Conservation (phyloP, 805 yeast species). For the Isabelozyma heimii region DNA sequence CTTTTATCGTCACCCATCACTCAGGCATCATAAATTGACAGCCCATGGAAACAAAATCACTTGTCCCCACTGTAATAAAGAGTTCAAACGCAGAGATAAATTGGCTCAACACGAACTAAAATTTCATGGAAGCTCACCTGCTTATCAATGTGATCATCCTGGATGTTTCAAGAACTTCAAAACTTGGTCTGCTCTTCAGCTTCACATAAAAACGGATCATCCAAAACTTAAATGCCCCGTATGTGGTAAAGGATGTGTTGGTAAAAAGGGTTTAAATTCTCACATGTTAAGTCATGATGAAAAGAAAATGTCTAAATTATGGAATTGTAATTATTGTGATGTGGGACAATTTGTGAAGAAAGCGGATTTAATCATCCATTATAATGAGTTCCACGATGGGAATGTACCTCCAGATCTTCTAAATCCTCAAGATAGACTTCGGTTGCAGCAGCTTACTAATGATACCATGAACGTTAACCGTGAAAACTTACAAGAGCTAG, state of each 20-base stretch:
- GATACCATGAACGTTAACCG: slow-evolving; percentile 1
- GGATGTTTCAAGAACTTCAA: slow-evolving; percentile 61
- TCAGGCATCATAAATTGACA: slow-evolving; percentile 66
- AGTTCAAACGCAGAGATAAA: slow-evolving; percentile 62
- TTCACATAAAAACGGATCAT: slow-evolving; percentile 70
- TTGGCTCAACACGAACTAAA: slow-evolving; percentile 64
- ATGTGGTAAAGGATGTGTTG: slow-evolving; percentile 74
- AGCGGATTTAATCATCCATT: slow-evolving; percentile 56
- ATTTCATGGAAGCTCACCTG: slow-evolving; percentile 56
- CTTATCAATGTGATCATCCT: slow-evolving; percentile 59
- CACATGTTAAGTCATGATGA: slow-evolving; percentile 73
- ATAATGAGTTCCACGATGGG: slow-evolving; percentile 45
- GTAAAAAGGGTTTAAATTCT: slow-evolving; percentile 63
- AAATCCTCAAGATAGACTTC: slow-evolving; percentile 16
- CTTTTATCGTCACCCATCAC: slow-evolving; percentile 73
- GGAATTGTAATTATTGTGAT: slow-evolving; percentile 65
- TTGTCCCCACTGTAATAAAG: slow-evolving; percentile 63
- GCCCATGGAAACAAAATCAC: slow-evolving; percentile 57
- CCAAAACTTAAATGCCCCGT: slow-evolving; percentile 61
- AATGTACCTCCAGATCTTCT: slow-evolving; percentile 32
- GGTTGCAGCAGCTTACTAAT: slow-evolving; percentile 14
- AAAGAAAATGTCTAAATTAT: slow-evolving; percentile 46
- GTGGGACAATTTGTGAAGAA: slow-evolving; percentile 52
- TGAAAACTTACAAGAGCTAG: not conserved
- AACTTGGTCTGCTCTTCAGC: slow-evolving; percentile 71